Evolutionary conservation across 306 rosid species (phyloP), one percentile per base, ranked within the genome.

Genomic region (Lablab purpureus): DNA sequence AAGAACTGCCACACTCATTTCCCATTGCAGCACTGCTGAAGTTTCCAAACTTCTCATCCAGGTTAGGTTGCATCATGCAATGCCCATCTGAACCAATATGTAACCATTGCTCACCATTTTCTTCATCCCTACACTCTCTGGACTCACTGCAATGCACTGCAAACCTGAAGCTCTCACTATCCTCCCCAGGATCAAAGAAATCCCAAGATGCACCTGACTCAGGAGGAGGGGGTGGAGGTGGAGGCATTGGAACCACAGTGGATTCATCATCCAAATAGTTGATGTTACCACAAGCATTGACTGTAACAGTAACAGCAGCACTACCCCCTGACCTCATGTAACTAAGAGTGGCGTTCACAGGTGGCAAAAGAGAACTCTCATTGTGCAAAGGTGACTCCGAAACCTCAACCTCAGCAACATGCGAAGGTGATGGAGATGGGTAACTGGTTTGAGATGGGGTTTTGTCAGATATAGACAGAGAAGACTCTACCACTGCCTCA

Each of bases 361-460:
- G 84, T 0, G 88, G 90, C 1, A 89, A 84, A 80, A 80, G 71
- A 62, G 93, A 87, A 72, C 87, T 86, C 60, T 85, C 93, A 59
- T 77, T 81, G 56, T 73, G 85, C 82, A 92, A 43, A 0, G 99
- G 97, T 2, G 99, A 95, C 32, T 90, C 97, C 6, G 81, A 85
- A 78, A 73, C 86, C 34, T 92, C 83, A 45, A 78, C 86, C 46
- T 95, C 97, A 6, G 87, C 87, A 46, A 75, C 81, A 27, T 90
- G 88, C 0, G 89, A 92, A 1, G 93, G 97, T 9, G 97, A 89
- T 2, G 97, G 98, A 7, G 99, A 93, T 30, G 91, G 98, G 87
- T 83, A 93, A 10, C 97, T 91, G 51, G 89, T 91, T 77, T 88
- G 98, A 60, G 99, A 92, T 0, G 97, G 97, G 83, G 99, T 92